Conservation (phyloP, 805 yeast genomes). For the Saturnispora dispora region DNA sequence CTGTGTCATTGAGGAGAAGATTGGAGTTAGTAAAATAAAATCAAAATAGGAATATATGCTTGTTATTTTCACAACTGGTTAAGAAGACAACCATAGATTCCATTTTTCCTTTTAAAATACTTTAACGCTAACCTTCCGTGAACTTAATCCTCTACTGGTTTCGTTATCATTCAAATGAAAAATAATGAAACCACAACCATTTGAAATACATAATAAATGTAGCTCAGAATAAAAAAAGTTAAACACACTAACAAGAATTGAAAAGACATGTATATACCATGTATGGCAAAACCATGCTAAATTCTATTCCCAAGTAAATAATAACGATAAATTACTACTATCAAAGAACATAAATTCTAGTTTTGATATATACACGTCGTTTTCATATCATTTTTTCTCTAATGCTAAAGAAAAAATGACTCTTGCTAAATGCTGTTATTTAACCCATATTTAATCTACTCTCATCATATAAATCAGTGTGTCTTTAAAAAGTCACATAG, state of each 20-base stretch:
- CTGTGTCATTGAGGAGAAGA: slow-evolving; percentile 30
- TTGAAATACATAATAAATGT: neutral
- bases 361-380: slow-evolving; percentile 2
- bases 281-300: neutral
- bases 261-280: slow-evolving; percentile 8
- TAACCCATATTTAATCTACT: neutral
- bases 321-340: neutral
- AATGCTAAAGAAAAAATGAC: neutral
- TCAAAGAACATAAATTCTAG: neutral
- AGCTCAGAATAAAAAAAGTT: slow-evolving; percentile 2
- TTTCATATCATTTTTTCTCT: neutral
- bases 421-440: neutral
- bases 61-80: neutral
- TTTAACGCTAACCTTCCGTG: slow-evolving; percentile 12
- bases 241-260: slow-evolving; percentile 1
- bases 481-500: neutral
- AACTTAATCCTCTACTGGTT: slow-evolving; percentile 19
- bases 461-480: neutral
- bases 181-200: neutral
- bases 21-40: slow-evolving; percentile 1
- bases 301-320: neutral
- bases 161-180: neutral
- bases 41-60: neutral
- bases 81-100: neutral
- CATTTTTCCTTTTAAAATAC: neutral